Conservation (phyloP, 306 rosid species). For the Rosa multiflora region DNA sequence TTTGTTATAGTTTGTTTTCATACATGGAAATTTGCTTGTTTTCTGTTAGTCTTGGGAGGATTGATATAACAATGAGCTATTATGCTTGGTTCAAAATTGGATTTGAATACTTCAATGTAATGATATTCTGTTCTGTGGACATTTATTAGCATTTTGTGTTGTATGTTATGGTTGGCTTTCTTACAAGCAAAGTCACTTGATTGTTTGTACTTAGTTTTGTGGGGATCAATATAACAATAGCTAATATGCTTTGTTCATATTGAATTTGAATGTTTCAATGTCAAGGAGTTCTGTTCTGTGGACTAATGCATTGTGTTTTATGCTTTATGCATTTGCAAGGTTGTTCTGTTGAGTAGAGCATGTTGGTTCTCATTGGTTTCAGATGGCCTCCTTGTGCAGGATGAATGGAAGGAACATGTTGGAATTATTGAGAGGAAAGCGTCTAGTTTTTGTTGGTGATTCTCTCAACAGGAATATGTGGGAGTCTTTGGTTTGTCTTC, state of each 20-base stretch:
- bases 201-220: conserved; percentile 1
- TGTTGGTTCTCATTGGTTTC: conserved; percentile 13
- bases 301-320: neutral
- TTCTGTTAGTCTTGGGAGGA: conserved; percentile 4
- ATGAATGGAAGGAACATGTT: conserved; percentile 20
- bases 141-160: neutral
- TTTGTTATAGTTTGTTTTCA: neutral
- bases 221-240: neutral
- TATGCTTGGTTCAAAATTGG: neutral
- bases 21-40: neutral
- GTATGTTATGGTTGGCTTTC: neutral
- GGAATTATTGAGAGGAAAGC: conserved; percentile 29
- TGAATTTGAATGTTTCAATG: neutral
- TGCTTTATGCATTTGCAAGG: neutral
- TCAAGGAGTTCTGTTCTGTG: neutral
- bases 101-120: neutral
- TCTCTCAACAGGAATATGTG: conserved; percentile 33
- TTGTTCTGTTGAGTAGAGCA: neutral
- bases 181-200: neutral
- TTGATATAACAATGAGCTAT: neutral
- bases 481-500: conserved; percentile 30
- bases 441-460: conserved; percentile 28
- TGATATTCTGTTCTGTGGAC: neutral
- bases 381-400: conserved; percentile 18
- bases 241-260: neutral